Evolutionary conservation across 331 rosid genomes (phyloP).

Genomic region (Quercus phellos): DNA sequence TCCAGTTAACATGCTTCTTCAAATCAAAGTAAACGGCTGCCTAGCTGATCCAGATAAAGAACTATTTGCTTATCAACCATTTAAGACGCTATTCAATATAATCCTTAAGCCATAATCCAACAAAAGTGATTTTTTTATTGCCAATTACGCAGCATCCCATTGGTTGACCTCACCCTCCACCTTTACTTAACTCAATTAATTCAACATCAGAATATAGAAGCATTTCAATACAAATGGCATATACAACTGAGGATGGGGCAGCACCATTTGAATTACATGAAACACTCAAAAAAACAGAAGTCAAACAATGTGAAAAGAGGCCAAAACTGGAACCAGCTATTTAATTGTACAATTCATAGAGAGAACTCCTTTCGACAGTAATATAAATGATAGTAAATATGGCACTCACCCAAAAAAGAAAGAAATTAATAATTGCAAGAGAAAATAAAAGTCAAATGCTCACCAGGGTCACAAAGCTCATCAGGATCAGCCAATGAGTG

Average conservation of each 20-base stretch:
- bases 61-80: neutral
- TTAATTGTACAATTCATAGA: neutral
- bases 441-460: constrained; percentile 32
- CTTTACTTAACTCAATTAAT: neutral
- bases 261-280: neutral
- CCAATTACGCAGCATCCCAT: too few relatives aligned
- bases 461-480: constrained; percentile 98
- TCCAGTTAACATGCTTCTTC: neutral
- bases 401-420: too few relatives aligned
- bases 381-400: neutral
- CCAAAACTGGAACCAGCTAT: neutral
- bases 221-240: neutral
- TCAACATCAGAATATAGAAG: neutral
- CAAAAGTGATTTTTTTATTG: too few relatives aligned
- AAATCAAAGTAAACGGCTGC: neutral
- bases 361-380: neutral
- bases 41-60: neutral
- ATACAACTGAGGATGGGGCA: neutral
- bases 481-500: constrained; percentile 98
- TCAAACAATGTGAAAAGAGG: neutral
- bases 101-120: too few relatives aligned
- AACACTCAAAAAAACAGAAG: neutral
- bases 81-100: too few relatives aligned
- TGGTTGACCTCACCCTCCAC: too few relatives aligned
- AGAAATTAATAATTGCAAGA: neutral